Percentiles rank a stretch among this genome's conserved stretches.
phyloP scores from a whole-genome alignment of 176 grass and related monocot genomes.

The Musa acuminata region DNA sequence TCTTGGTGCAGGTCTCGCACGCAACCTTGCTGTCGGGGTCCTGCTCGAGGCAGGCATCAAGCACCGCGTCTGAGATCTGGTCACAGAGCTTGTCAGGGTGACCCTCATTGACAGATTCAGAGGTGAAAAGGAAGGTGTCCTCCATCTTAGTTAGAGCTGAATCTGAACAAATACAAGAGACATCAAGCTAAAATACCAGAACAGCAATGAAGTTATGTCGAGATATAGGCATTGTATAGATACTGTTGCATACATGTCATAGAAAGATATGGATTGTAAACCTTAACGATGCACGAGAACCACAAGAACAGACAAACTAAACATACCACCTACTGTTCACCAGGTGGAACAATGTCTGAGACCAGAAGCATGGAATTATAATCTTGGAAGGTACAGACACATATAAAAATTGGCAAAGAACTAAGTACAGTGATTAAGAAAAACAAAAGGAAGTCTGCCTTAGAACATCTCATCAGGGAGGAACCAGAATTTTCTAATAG shows the following conservation, averaged over 20 bases:
- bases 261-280: no score
- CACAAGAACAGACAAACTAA: neutral
- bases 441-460: no score
- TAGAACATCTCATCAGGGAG: neutral
- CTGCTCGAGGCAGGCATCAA: neutral
- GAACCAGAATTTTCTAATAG: neutral
- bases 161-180: neutral
- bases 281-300: neutral
- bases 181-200: neutral
- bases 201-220: neutral
- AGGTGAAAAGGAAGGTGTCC: conserved; percentile 8
- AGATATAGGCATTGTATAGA: no score
- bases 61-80: neutral
- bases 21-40: conserved; percentile 1
- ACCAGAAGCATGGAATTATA: no score
- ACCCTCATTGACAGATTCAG: conserved; percentile 3
- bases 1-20: conserved; percentile 2
- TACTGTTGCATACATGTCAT: no score
- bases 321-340: neutral
- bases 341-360: no score
- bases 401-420: neutral
- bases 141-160: conserved; percentile 4
- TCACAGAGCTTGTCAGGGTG: conserved; percentile 6
- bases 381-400: neutral
- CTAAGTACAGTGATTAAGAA: neutral